Evolutionary conservation across 2,329 filamentous ascomycete species (phyloP).

Genomic region (Aspergillus calidoustus): DNA sequence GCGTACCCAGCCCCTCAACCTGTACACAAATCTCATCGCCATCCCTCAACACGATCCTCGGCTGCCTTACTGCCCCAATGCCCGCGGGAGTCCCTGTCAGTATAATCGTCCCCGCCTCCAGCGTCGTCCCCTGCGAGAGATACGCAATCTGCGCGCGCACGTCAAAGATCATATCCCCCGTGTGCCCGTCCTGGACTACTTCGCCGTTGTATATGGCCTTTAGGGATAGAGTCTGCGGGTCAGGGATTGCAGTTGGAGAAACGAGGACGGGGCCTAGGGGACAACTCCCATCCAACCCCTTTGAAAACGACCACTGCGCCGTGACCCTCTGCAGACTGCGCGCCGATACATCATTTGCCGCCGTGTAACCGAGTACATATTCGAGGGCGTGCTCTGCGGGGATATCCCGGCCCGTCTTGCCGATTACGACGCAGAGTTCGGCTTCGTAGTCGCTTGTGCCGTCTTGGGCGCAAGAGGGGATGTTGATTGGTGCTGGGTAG

Average conservation of each 20-base stretch:
- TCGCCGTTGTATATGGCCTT: background rate
- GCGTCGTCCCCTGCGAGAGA: background rate
- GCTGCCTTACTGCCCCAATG: background rate
- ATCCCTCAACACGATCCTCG: background rate
- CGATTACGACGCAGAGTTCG: slow-evolving; percentile 45
- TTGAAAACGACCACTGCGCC: slow-evolving; percentile 31
- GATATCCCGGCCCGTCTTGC: slow-evolving; percentile 43
- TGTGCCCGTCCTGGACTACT: background rate
- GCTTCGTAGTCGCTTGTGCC: slow-evolving; percentile 39
- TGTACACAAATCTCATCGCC: background rate
- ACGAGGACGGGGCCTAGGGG: slow-evolving; percentile 2
- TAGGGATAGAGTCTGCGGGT: background rate
- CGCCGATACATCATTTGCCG: slow-evolving; percentile 46
- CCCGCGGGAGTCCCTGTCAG: slow-evolving; percentile 2
- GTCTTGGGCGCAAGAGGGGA: slow-evolving; percentile 38
- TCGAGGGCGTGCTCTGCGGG: slow-evolving; percentile 41
- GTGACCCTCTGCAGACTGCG: slow-evolving; percentile 42
- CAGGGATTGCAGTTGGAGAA: background rate
- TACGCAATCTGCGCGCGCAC: background rate
- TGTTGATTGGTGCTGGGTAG: slow-evolving; percentile 32
- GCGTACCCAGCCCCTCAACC: background rate
- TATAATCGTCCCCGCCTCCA: background rate
- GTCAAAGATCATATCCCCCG: slow-evolving; percentile 4
- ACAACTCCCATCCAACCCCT: slow-evolving; percentile 31
- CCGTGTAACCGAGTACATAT: slow-evolving; percentile 49